Evolutionary conservation across 371 early-diverging fungal species (phyloP).

Genomic region (Choanephora cucurbitarum): DNA sequence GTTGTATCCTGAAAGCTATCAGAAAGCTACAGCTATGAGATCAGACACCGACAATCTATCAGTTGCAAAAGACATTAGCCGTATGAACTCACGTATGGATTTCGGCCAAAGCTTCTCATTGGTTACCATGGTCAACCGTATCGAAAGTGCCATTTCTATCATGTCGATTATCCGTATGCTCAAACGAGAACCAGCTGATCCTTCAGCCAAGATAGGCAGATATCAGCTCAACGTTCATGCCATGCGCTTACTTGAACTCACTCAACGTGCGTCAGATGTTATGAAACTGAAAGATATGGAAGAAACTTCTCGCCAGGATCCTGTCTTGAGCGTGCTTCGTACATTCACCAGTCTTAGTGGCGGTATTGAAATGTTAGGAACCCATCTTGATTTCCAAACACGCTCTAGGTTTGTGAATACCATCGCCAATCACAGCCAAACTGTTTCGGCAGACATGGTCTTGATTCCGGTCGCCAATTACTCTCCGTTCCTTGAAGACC

Average conservation of each 20-base stretch:
- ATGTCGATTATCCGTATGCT: slow-evolving; percentile 72
- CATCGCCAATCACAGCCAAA: slow-evolving; percentile 16
- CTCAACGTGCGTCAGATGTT: slow-evolving; percentile 71
- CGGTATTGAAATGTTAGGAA: slow-evolving; percentile 34
- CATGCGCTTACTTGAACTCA: slow-evolving; percentile 70
- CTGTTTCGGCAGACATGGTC: slow-evolving; percentile 31
- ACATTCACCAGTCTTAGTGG: slow-evolving; percentile 71
- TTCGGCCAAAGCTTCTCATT: slow-evolving; percentile 19
- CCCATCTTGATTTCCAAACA: slow-evolving; percentile 28
- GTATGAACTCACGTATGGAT: neutral
- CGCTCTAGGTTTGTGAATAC: slow-evolving; percentile 25
- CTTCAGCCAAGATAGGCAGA: neutral
- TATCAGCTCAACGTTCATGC: slow-evolving; percentile 41
- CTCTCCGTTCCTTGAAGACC: neutral
- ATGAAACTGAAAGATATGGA: slow-evolving; percentile 69
- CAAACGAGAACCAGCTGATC: slow-evolving; percentile 19
- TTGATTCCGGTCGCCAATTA: slow-evolving; percentile 27
- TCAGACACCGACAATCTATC: slow-evolving; percentile 13
- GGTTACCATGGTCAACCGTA: slow-evolving; percentile 65
- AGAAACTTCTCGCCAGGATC: slow-evolving; percentile 63
- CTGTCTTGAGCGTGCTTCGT: slow-evolving; percentile 72
- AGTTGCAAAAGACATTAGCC: neutral
- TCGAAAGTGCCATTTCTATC: slow-evolving; percentile 70
- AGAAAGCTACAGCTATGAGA: slow-evolving; percentile 35
- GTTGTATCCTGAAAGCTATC: slow-evolving; percentile 63